These are phyloP conservation scores for Aspergillus sp. DNA, from an alignment of 2,329 filamentous ascomycete species.

Conservation along the genomic window DNA sequence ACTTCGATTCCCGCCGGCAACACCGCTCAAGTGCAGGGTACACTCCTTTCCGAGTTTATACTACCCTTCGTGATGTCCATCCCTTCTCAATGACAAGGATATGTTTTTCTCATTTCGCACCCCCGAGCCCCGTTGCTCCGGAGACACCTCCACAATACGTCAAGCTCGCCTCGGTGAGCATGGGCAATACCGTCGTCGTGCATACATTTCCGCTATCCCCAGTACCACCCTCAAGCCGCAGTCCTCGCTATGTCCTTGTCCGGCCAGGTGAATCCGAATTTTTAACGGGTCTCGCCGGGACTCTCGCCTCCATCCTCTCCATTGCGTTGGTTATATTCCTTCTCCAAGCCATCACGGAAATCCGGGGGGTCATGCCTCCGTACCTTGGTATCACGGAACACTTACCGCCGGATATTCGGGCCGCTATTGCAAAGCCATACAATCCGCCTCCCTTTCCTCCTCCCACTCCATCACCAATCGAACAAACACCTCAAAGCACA, in stretches of 20 bases:
- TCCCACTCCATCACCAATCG: conserved; percentile 18
- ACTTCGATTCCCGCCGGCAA: conserved; percentile 53
- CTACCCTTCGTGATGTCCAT: conserved; percentile 56
- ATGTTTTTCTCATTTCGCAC: conserved; percentile 54
- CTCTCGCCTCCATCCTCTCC: conserved; percentile 60
- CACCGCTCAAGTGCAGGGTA: conserved; percentile 32
- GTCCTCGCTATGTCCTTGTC: conserved; percentile 69
- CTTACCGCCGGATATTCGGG: conserved; percentile 54
- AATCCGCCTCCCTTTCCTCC: conserved; percentile 26
- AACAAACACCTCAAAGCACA: background rate
- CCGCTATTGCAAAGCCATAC: conserved; percentile 42
- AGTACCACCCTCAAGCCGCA: conserved; percentile 42
- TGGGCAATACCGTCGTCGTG: conserved; percentile 75
- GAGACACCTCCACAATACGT: conserved; percentile 58
- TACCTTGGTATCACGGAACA: conserved; percentile 56
- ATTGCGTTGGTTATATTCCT: conserved; percentile 63
- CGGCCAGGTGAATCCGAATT: conserved; percentile 56
- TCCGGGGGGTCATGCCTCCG: conserved; percentile 58
- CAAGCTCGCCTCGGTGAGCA: conserved; percentile 77
- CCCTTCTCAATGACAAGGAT: conserved; percentile 59
- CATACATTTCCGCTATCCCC: conserved; percentile 71
- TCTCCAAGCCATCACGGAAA: conserved; percentile 61
- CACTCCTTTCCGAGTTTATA: conserved; percentile 50
- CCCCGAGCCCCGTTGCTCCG: conserved; percentile 48
- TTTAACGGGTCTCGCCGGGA: conserved; percentile 54